Base-by-base conservation (phyloP, 441 rosid species). In the Bruguiera hainesii region DNA sequence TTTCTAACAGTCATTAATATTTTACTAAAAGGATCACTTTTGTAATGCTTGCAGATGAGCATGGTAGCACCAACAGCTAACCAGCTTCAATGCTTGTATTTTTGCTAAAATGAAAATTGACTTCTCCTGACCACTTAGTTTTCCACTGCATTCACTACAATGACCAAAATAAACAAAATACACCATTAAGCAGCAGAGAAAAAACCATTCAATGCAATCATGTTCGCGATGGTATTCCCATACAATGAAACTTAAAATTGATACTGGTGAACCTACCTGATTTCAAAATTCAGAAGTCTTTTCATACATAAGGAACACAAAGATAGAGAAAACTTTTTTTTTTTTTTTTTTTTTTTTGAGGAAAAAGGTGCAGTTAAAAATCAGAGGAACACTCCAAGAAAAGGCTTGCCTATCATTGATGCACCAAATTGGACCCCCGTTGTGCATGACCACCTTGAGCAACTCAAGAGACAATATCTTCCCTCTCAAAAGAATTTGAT, bases 401-500 rank as follows among this genome's bases (percentile, higher is more conserved):
- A 4, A 20, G 39, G 79, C 92, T 82, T 84, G 83, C 98, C 99
- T 89, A 71, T 84, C 97, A 77, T 91, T 80, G 53, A 79, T 72
- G 75, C 76, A 86, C 99, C 97, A 91, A 69, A 90, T 76, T 16
- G 94, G 88, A 75, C 95, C 96, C 7, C 81, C 97, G 64, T 87
- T 88, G 76, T 84, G 84, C 81, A 90, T 78, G 56, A 91, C 67
- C 56, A 91, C 97, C 83, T 85, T 91, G 66, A 95, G 89, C 79
- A 91, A 81, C 79, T 91, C 98, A 57, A 95, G 78, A 26, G 98
- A 95, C 81, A 91, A 66, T 37, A 84, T 83, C 80, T 91, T 94
- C 58, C 99, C 99, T 69, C 98, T 87, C 81, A 91, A 77, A 58
- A 91, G 89, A 75, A 94, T 93, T 70, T 88, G 93, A 77, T 93